Evolutionary conservation across 495 filamentous ascomycete genomes (phyloP), one percentile per base, ranked within the genome.

Genomic region (Collariella sp.): DNA sequence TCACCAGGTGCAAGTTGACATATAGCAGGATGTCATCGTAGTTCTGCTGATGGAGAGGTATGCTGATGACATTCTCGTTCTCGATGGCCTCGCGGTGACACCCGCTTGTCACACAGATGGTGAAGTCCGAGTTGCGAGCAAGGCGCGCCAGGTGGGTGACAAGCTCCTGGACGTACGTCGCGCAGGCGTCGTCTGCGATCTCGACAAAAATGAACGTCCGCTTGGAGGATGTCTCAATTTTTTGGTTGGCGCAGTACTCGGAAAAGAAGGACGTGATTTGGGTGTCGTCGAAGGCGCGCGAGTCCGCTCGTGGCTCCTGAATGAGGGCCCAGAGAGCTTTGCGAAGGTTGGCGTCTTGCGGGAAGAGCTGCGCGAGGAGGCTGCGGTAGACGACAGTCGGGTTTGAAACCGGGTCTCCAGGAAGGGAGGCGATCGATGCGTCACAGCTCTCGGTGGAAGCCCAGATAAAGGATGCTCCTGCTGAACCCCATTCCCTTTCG

Each of bases 151-250:
- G 55, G 9, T 62, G 61, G 40, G 36, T 48, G 19, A 72, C 20
- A 1, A 72, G 52, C 22, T 70, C 70, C 22, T 59, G 52, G 10
- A 71, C 63, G 36, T 66, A 67, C 2, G 42, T 46, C 3, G 61
- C 44, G 19, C 62, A 61, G 29, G 65, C 62, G 26, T 64, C 55
- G 41, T 69, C 63, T n/a, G 60, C 42, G 4, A 67, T 58, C 36
- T 72, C 67, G 35, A 72, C 57, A 16, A 71, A 61, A 31, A 72
- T 60, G 39, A 72, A 72, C 1, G 64, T 70, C 22, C 70, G 49
- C 42, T 60, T 59, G 0, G 57, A 51, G 5, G 63, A 52, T 1
- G 61, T 68, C 19, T 65, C 50, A 20, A 67, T 52, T 33, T 55
- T 59, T 12, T 58, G 55, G 42, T 59, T 50, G 54, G 68, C 59